A percentile compares a stretch with the other conserved stretches of the same genome.
Conservation (phyloP, 495 filamentous ascomycete species). For the Extremus antarcticus region DNA sequence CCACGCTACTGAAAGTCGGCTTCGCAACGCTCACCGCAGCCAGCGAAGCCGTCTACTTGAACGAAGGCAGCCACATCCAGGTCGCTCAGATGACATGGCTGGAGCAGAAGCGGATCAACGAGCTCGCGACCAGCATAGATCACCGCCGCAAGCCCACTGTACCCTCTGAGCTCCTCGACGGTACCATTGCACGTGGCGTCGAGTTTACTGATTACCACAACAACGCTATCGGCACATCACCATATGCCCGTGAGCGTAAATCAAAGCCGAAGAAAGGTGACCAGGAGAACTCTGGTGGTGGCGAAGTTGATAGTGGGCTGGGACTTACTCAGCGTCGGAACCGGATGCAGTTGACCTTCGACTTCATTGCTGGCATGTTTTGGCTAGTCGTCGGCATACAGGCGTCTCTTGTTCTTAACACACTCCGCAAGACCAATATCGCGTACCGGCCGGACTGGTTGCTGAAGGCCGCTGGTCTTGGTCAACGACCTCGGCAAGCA, state of each 20-base stretch:
- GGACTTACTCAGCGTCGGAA: slow-evolving; percentile 63
- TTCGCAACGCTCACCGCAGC: slow-evolving; percentile 83
- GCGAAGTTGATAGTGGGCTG: slow-evolving; percentile 47
- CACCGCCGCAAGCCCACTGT: slow-evolving; percentile 21
- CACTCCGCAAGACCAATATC: slow-evolving; percentile 52
- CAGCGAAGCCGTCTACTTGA: slow-evolving; percentile 88
- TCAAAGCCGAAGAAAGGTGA: slow-evolving; percentile 33
- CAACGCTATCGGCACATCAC: slow-evolving; percentile 25
- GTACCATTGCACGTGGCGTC: slow-evolving; percentile 17
- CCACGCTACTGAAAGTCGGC: slow-evolving; percentile 70
- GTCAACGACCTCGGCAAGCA: not conserved
- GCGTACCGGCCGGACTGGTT: slow-evolving; percentile 53
- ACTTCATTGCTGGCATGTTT: slow-evolving; percentile 64
- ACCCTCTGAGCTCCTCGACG: slow-evolving; percentile 33
- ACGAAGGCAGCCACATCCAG: slow-evolving; percentile 70
- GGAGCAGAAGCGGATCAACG: slow-evolving; percentile 60
- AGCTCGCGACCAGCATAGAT: slow-evolving; percentile 16
- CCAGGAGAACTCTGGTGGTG: slow-evolving; percentile 21
- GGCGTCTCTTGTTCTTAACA: slow-evolving; percentile 42
- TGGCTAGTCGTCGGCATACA: slow-evolving; percentile 51
- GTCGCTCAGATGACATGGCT: slow-evolving; percentile 81
- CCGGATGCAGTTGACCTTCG: slow-evolving; percentile 59
- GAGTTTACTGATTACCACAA: slow-evolving; percentile 14
- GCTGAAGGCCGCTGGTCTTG: slow-evolving; percentile 35
- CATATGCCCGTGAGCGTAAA: slow-evolving; percentile 55